Percentiles rank a stretch among this genome's conserved stretches.
Evolutionary conservation across 768 basidiomycete species (phyloP).

Genomic region (Panus rudis): DNA sequence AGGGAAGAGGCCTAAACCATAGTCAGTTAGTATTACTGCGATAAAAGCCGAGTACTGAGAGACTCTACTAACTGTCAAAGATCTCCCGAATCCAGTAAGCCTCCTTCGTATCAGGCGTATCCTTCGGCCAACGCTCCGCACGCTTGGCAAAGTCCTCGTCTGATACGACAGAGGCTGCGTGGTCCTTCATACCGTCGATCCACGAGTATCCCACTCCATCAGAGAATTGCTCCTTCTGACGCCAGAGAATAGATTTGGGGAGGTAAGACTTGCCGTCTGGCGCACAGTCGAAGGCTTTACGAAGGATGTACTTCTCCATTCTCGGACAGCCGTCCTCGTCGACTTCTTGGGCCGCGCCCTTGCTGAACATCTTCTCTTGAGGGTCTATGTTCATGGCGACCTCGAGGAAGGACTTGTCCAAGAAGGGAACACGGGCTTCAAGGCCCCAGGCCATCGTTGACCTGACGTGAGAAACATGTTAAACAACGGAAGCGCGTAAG

Average conservation of each 20-base stretch:
- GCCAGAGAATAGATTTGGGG: conserved; percentile 91
- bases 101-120: conserved; percentile 93
- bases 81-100: conserved; percentile 89
- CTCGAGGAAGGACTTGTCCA: conserved; percentile 94
- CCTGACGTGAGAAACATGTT: conserved; percentile 29
- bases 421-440: conserved; percentile 97
- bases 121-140: conserved; percentile 66
- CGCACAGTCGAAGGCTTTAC: conserved; percentile 90
- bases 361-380: conserved; percentile 81
- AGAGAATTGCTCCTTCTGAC: conserved; percentile 99
- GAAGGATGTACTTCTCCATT: conserved; percentile 71
- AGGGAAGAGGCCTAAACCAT: conserved; percentile 67
- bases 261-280: conserved; percentile 88
- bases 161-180: conserved; percentile 66
- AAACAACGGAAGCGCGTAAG: neutral
- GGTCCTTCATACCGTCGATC: conserved; percentile 96
- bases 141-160: conserved; percentile 77
- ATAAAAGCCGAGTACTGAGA: neutral
- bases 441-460: conserved; percentile 99
- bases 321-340: conserved; percentile 84
- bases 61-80: conserved; percentile 60
- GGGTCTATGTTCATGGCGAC: conserved; percentile 88
- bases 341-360: conserved; percentile 61
- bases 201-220: conserved; percentile 98
- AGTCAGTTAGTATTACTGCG: neutral